These are phyloP conservation scores for Diplocarpon mali DNA, from an alignment of 2,329 filamentous ascomycete species.

Conservation along the genomic window DNA sequence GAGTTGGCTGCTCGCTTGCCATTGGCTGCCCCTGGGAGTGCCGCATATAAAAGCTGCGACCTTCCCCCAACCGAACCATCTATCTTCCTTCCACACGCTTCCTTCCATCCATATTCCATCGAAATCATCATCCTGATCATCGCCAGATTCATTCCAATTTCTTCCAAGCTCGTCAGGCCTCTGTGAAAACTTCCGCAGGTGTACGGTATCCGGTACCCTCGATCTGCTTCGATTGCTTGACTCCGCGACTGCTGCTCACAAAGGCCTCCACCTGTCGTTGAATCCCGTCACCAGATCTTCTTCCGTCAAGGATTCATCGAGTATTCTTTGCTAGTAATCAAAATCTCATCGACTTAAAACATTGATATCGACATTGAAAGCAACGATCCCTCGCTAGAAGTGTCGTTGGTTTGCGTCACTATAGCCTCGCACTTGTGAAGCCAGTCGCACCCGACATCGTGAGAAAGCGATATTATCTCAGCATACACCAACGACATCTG, in stretches of 20 bases:
- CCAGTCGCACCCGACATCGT: background rate
- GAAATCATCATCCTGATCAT: slow-evolving; percentile 10
- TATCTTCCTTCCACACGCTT: slow-evolving; percentile 22
- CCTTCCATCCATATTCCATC: slow-evolving; percentile 9
- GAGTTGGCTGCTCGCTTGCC: slow-evolving; percentile 6
- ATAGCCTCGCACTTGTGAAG: slow-evolving; percentile 2
- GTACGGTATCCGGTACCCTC: slow-evolving; percentile 25
- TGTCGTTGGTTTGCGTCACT: background rate
- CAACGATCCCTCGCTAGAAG: background rate
- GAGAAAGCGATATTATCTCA: background rate
- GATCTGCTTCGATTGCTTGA: slow-evolving; percentile 21
- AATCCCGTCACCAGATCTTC: slow-evolving; percentile 18
- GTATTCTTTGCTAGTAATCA: slow-evolving; percentile 8
- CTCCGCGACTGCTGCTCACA: slow-evolving; percentile 13
- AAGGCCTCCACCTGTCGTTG: slow-evolving; percentile 18
- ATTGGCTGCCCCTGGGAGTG: slow-evolving; percentile 12
- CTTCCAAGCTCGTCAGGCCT: slow-evolving; percentile 13
- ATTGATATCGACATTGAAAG: slow-evolving; percentile 5
- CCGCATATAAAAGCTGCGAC: slow-evolving; percentile 21
- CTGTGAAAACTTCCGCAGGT: slow-evolving; percentile 18
- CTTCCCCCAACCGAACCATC: slow-evolving; percentile 21
- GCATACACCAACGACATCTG: background rate
- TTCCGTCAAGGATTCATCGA: slow-evolving; percentile 14
- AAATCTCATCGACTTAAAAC: slow-evolving; percentile 11
- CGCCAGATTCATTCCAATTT: slow-evolving; percentile 20